Evolutionary conservation across 768 basidiomycete genomes (phyloP).

Genomic region (Rhodotorula babjevae): DNA sequence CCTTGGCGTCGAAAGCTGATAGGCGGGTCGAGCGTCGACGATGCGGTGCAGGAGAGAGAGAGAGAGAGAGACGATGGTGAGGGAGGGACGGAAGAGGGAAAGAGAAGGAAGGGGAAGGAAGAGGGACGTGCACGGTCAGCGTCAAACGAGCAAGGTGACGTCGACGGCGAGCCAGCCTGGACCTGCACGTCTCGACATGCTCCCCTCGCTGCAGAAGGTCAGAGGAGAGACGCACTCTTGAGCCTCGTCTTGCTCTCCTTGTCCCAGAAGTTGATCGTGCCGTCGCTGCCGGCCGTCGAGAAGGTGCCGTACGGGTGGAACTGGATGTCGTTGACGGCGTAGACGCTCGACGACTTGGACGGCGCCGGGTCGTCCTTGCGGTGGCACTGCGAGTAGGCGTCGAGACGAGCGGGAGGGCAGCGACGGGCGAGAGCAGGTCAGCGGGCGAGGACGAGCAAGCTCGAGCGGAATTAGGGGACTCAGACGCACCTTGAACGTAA

Average conservation of each 20-base stretch:
- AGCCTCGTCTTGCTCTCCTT: constrained; percentile 85
- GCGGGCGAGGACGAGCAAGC: not conserved
- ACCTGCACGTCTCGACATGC: no score
- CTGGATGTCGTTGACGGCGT: constrained; percentile 75
- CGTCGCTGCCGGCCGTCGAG: constrained; percentile 72
- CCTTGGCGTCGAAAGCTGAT: constrained; percentile 65
- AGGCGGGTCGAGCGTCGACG: not conserved
- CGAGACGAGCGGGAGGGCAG: not conserved
- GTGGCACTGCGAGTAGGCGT: constrained; percentile 53
- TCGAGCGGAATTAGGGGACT: no score
- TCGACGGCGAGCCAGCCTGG: no score
- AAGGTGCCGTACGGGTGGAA: constrained; percentile 85
- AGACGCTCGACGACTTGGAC: constrained; percentile 62
- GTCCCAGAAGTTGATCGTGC: constrained; percentile 90
- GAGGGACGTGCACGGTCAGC: no score
- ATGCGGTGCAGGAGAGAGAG: not conserved
- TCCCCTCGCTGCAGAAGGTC: no score
- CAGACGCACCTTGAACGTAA: constrained; percentile 69
- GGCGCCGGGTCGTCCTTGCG: constrained; percentile 56
- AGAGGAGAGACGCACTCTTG: constrained; percentile 60
- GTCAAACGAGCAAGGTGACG: no score
- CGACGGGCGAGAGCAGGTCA: not conserved
- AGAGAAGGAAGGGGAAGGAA: no score
- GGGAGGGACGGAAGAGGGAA: not conserved
- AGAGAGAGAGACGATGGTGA: not conserved